Base-by-base conservation (phyloP, 1,284 basidiomycete genomes). In the Cryptococcus floricola region DNA sequence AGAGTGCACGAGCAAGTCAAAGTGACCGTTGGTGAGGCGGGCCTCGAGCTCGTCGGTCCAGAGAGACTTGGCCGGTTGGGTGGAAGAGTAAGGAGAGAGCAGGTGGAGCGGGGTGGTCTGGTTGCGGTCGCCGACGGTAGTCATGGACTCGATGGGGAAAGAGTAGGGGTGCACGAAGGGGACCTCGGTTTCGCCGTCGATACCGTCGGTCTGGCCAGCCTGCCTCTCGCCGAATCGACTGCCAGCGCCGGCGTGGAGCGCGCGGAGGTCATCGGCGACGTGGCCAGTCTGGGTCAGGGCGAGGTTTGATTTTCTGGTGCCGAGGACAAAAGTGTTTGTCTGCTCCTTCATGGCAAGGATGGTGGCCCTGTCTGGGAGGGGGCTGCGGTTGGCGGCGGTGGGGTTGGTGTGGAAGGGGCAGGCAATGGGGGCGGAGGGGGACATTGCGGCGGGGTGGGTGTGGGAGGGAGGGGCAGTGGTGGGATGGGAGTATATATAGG, bases 41-140 rank as follows among this genome's bases (percentile, higher is more conserved):
- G 88, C 87, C 74, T 98, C 94, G 58, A 98, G 85, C 71, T 97
- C 94, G 71, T 91, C 89, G 31, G 94, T 97, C 94, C 94, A 98
- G 16, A 98, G 79, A 0, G 88, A 86, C 75, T 94, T 92, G 14
- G 89, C 89, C 23, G 74, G 71, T 48, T 68, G 68, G 16, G 55
- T 47, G 13, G 63, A 63, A 6, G 63, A 65, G 52, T 68, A 73
- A n/a, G 70, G 71, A 10, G 68, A 64, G 10, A 75, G 61, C 23
- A 82, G 77, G 66, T 83, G 82, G 16, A 83, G 69, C 0, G 81
- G 81, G 41, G 81, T 80, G 37, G 75, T 86, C 74, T 93, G 87
- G 70, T 98, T 95, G 65, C 88, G 87, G 78, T 98, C 96, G 9
- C 94, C 95, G 8, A 85, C 86, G 1, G 91, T 96, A 39, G 87